Conservation (phyloP, 371 early-diverging fungal species). For the Fennellomyces sp. region DNA sequence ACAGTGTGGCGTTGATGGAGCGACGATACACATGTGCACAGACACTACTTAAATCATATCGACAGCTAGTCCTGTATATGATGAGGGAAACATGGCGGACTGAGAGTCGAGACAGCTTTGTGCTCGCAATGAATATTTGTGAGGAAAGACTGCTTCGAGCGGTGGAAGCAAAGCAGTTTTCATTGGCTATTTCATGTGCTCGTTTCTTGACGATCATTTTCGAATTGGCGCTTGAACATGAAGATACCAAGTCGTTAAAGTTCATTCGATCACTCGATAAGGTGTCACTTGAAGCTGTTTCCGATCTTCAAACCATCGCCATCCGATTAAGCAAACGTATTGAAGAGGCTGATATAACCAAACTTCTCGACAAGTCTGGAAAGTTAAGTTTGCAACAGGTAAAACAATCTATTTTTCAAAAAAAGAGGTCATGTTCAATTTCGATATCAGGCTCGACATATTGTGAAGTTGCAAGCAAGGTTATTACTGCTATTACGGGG, state of each 20-base stretch:
- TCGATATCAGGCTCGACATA: background rate
- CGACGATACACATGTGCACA: constrained; percentile 2
- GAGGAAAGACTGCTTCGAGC: background rate
- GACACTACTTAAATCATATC: background rate
- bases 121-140: background rate
- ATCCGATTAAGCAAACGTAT: background rate
- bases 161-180: background rate
- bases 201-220: background rate
- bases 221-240: background rate
- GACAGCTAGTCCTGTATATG: background rate
- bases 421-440: too few species aligned
- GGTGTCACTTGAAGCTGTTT: background rate
- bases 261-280: background rate
- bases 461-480: background rate
- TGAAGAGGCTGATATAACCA: background rate
- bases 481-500: background rate
- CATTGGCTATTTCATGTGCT: background rate
- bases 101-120: background rate
- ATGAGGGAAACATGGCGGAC: background rate
- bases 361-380: background rate
- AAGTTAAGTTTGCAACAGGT: background rate
- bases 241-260: background rate
- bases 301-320: background rate
- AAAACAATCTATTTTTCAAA: too few species aligned
- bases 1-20: background rate